A percentile compares a stretch with the other conserved stretches of the same genome.
phyloP scores from a whole-genome alignment of 352 stramenopile species.

The Peronospora destructor region DNA sequence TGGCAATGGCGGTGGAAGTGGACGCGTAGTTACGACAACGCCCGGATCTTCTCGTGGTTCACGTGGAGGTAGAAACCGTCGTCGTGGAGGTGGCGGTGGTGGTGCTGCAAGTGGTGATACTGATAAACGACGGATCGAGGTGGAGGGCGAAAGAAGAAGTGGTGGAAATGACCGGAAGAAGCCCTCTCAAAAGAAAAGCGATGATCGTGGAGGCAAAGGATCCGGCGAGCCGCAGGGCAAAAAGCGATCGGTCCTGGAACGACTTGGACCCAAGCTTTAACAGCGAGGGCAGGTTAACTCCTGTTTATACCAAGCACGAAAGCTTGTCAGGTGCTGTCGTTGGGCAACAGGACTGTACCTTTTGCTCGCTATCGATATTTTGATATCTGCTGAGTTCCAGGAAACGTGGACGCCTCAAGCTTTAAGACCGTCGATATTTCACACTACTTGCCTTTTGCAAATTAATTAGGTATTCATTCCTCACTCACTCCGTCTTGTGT shows the following conservation, averaged over 20 bases:
- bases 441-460: too few species aligned
- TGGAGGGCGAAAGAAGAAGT: slow-evolving; percentile 30
- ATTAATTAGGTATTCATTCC: too few species aligned
- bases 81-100: slow-evolving; percentile 23
- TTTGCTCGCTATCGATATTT: not conserved
- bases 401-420: too few species aligned
- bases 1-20: slow-evolving; percentile 17
- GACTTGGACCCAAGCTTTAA: slow-evolving; percentile 66
- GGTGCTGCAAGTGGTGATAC: slow-evolving; percentile 20
- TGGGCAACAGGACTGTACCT: not conserved
- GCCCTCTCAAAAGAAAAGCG: slow-evolving; percentile 34
- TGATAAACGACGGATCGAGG: slow-evolving; percentile 53
- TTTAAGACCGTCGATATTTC: too few species aligned
- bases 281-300: not conserved
- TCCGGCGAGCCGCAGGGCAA: slow-evolving; percentile 56
- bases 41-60: slow-evolving; percentile 29
- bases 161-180: slow-evolving; percentile 30
- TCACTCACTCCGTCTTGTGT: too few species aligned
- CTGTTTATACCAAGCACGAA: slow-evolving; percentile 1
- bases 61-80: slow-evolving; percentile 28
- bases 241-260: slow-evolving; percentile 79
- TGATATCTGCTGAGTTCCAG: too few species aligned
- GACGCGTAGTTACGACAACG: slow-evolving; percentile 45
- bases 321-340: not conserved
- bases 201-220: slow-evolving; percentile 40